Evolutionary conservation across 2,329 filamentous ascomycete species (phyloP).

Genomic region (Seiridium cupressi): DNA sequence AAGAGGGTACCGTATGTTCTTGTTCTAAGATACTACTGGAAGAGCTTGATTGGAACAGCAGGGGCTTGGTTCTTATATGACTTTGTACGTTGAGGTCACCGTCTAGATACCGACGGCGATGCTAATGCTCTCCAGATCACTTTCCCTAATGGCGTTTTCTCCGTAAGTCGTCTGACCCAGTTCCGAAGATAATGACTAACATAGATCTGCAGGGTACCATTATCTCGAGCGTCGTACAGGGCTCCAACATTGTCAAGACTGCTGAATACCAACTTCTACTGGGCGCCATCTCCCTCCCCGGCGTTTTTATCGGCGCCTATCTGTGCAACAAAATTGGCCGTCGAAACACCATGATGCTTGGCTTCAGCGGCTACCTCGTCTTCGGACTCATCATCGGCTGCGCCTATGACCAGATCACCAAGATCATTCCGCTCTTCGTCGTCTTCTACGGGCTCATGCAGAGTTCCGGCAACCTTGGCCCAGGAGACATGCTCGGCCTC

Average conservation of each 20-base stretch:
- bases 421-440: conserved; percentile 46
- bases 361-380: conserved; percentile 47
- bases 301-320: conserved; percentile 46
- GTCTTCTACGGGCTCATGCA: conserved; percentile 52
- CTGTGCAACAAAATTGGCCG: conserved; percentile 47
- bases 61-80: conserved; percentile 52
- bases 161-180: background rate
- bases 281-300: conserved; percentile 42
- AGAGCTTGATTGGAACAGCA: conserved; percentile 48
- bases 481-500: conserved; percentile 49
- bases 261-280: conserved; percentile 48
- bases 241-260: conserved; percentile 37
- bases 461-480: conserved; percentile 46
- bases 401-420: conserved; percentile 43
- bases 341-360: conserved; percentile 48
- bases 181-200: background rate
- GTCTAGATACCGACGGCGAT: conserved; percentile 26
- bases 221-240: conserved; percentile 33
- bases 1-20: conserved; percentile 46
- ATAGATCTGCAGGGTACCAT: conserved; percentile 31
- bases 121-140: conserved; percentile 33
- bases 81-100: conserved; percentile 18
- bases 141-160: conserved; percentile 8
- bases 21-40: conserved; percentile 53
- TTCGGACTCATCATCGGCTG: conserved; percentile 52